Percentiles rank a stretch among this genome's conserved stretches.
Conservation (phyloP, 495 filamentous ascomycete genomes). For the Penicillium macrosclerotiorum region DNA sequence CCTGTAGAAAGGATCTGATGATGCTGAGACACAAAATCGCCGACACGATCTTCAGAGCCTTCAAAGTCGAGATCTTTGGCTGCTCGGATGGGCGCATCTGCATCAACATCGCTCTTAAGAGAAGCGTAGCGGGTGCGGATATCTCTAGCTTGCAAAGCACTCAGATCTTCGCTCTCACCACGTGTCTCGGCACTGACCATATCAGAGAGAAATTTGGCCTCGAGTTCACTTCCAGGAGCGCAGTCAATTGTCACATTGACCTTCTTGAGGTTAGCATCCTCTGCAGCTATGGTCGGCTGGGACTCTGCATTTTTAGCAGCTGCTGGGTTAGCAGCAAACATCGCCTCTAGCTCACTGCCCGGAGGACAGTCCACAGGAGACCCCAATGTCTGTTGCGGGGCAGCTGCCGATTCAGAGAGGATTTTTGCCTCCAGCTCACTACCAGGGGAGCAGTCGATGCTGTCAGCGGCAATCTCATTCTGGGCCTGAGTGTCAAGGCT, state of each 20-base stretch:
- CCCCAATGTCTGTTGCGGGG: neutral
- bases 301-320: neutral
- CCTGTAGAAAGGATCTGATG: neutral
- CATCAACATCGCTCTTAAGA: constrained; percentile 21
- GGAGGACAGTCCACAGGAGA: constrained; percentile 7
- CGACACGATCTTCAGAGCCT: constrained; percentile 15
- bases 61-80: constrained; percentile 35
- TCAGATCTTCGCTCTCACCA: constrained; percentile 37
- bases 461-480: neutral
- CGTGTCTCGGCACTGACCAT: neutral
- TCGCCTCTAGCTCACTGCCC: constrained; percentile 12
- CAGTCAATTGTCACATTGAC: constrained; percentile 4
- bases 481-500: neutral
- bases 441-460: constrained; percentile 9
- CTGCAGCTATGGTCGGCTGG: neutral
- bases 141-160: constrained; percentile 46
- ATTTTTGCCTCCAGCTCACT: constrained; percentile 16
- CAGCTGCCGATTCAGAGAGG: neutral
- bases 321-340: constrained; percentile 4
- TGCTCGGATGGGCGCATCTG: constrained; percentile 15
- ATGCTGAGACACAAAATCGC: constrained; percentile 11
- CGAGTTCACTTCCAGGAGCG: constrained; percentile 11
- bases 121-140: constrained; percentile 44
- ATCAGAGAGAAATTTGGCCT: constrained; percentile 8
- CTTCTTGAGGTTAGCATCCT: neutral